phyloP scores from a whole-genome alignment of 176 grass and related monocot species.

The Thalia dealbata region DNA sequence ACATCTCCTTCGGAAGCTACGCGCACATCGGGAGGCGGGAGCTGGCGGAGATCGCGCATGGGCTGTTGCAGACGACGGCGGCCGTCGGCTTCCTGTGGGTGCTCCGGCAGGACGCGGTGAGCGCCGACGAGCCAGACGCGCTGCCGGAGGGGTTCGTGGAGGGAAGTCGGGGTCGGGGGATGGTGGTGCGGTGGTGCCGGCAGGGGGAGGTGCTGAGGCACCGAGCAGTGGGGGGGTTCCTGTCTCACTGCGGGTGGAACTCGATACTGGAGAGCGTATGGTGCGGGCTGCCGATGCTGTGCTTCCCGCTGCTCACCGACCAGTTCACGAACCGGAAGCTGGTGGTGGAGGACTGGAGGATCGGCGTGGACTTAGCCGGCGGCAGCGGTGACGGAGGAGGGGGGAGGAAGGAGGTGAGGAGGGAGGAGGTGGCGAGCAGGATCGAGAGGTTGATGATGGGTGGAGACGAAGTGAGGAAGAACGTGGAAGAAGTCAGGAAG shows the following conservation, averaged over 20 bases:
- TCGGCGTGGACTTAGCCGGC: slow-evolving; percentile 35
- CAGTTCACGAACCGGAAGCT: slow-evolving; percentile 53
- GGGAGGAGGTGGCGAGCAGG: slow-evolving; percentile 26
- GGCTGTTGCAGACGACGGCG: slow-evolving; percentile 39
- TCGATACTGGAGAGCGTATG: slow-evolving; percentile 57
- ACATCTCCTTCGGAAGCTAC: slow-evolving; percentile 76
- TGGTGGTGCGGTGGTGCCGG: slow-evolving; percentile 66
- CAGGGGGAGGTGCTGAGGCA: slow-evolving; percentile 56
- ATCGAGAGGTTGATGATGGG: slow-evolving; percentile 36
- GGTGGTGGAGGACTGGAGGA: slow-evolving; percentile 41
- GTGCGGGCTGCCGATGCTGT: slow-evolving; percentile 55
- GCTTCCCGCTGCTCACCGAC: slow-evolving; percentile 71
- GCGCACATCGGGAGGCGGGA: slow-evolving; percentile 39
- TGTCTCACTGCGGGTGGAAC: slow-evolving; percentile 79
- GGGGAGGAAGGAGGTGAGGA: not conserved
- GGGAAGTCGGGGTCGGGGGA: slow-evolving; percentile 13
- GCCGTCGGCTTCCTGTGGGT: slow-evolving; percentile 54
- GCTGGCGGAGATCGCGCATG: slow-evolving; percentile 9
- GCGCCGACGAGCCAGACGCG: slow-evolving; percentile 2
- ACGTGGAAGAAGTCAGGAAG: slow-evolving; percentile 27
- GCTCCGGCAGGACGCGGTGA: slow-evolving; percentile 17
- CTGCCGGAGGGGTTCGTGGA: slow-evolving; percentile 38
- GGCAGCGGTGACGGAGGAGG: no score
- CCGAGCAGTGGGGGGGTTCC: slow-evolving; percentile 34
- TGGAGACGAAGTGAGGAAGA: slow-evolving; percentile 17